Conservation (phyloP, 2,329 filamentous ascomycete species). For the Curvularia eragrostidis region DNA sequence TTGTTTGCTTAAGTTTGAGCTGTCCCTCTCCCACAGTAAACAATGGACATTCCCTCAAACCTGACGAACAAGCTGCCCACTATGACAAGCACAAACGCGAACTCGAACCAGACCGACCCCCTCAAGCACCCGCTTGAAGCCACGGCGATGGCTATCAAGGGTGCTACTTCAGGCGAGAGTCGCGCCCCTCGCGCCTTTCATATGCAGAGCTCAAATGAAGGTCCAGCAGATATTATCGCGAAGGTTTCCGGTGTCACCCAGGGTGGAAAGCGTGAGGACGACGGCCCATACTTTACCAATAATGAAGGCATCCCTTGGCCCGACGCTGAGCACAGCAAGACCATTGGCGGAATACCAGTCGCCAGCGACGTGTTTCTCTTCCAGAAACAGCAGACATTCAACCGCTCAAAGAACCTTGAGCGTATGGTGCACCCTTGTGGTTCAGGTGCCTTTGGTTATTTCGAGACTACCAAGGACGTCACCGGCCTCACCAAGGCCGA, state of each 20-base stretch:
- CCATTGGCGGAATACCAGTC: constrained; percentile 59
- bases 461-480: constrained; percentile 54
- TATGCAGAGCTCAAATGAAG: constrained; percentile 56
- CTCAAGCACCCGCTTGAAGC: constrained; percentile 53
- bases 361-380: constrained; percentile 60
- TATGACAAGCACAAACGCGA: constrained; percentile 33
- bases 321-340: constrained; percentile 61
- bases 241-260: constrained; percentile 58
- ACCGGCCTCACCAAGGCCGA: constrained; percentile 50
- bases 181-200: constrained; percentile 34
- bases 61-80: constrained; percentile 18
- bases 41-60: constrained; percentile 28
- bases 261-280: constrained; percentile 58
- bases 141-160: constrained; percentile 52
- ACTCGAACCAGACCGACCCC: constrained; percentile 44
- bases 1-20: constrained; percentile 16
- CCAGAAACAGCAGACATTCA: constrained; percentile 64
- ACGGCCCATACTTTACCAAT: constrained; percentile 61
- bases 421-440: constrained; percentile 53
- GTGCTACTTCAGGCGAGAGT: constrained; percentile 44
- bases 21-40: background rate
- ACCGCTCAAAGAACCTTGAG: constrained; percentile 61
- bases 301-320: constrained; percentile 62
- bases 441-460: constrained; percentile 56
- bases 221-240: constrained; percentile 59